Percentiles rank a stretch among this genome's conserved stretches.
phyloP scores from a whole-genome alignment of 306 rosid genomes.

The Alnus rubra region DNA sequence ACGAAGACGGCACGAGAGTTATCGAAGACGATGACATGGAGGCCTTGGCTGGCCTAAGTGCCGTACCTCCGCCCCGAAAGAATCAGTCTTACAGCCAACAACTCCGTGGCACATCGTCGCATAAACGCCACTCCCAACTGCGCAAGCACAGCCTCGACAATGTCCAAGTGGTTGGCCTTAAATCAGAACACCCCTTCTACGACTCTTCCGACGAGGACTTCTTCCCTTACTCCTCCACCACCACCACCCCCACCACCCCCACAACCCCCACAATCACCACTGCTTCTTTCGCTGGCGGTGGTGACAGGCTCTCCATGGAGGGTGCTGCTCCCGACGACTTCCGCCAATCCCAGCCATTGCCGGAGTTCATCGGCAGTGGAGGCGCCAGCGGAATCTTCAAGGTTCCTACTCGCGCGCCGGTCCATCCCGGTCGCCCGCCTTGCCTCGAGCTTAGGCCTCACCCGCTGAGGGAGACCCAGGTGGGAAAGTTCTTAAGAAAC shows the following conservation, averaged over 20 bases:
- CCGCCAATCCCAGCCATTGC: conserved; percentile 45
- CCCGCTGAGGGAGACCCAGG: conserved; percentile 91
- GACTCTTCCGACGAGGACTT: conserved; percentile 72
- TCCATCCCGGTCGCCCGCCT: conserved; percentile 85
- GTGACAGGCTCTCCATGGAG: conserved; percentile 44
- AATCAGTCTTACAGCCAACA: conserved; percentile 92
- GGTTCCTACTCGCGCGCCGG: conserved; percentile 72
- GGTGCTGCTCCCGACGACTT: conserved; percentile 28
- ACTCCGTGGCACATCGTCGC: conserved; percentile 46
- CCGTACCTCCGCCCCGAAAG: conserved; percentile 71
- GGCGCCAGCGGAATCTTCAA: conserved; percentile 66
- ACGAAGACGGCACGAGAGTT: conserved; percentile 23
- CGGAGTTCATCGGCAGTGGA: conserved; percentile 75
- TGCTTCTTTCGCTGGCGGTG: neutral
- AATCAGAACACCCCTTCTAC: conserved; percentile 4
- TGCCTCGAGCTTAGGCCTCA: conserved; percentile 94
- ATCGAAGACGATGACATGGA: conserved; percentile 71
- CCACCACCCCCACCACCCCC: neutral
- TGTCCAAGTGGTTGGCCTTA: conserved; percentile 32
- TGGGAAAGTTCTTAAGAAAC: conserved; percentile 79
- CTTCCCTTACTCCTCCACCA: conserved; percentile 53
- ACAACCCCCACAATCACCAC: neutral
- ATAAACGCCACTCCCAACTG: conserved; percentile 46
- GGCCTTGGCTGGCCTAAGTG: conserved; percentile 50
- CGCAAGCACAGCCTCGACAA: conserved; percentile 96